Conservation (phyloP, 2,329 filamentous ascomycete genomes). For the Cryphonectria radicalis region DNA sequence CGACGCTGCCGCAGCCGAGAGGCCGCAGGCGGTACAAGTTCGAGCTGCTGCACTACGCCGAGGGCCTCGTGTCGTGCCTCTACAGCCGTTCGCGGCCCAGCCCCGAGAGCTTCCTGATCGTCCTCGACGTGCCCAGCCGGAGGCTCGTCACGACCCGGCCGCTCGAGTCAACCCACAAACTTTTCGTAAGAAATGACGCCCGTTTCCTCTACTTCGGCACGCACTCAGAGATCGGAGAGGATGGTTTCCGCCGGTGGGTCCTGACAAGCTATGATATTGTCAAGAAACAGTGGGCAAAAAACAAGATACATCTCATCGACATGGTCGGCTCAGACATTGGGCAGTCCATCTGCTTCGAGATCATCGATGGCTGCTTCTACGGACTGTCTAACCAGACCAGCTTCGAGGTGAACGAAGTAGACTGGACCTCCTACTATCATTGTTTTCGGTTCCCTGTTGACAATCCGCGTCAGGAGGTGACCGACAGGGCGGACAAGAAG, state of each 20-base stretch:
- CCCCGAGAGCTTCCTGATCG: conserved; percentile 56
- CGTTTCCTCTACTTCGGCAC: conserved; percentile 69
- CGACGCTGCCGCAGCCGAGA: conserved; percentile 42
- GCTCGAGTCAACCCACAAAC: conserved; percentile 53
- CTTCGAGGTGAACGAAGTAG: conserved; percentile 64
- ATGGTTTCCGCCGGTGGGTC: conserved; percentile 66
- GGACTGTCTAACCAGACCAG: conserved; percentile 69
- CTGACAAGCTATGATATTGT: conserved; percentile 58
- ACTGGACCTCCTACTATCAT: conserved; percentile 72
- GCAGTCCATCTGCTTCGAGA: conserved; percentile 71
- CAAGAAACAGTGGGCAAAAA: conserved; percentile 44
- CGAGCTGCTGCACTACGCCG: conserved; percentile 59
- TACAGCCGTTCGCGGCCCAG: conserved; percentile 49
- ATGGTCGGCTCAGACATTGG: conserved; percentile 69
- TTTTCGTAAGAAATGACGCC: conserved; percentile 70
- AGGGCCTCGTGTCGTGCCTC: conserved; percentile 61
- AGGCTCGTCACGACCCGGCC: conserved; percentile 45
- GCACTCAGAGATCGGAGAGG: conserved; percentile 56
- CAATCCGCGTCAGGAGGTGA: conserved; percentile 42
- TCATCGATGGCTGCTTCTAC: conserved; percentile 69
- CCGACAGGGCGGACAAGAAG: conserved; percentile 49
- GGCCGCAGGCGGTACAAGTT: conserved; percentile 49
- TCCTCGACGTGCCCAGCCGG: conserved; percentile 48
- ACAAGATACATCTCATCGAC: conserved; percentile 57
- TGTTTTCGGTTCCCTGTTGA: conserved; percentile 66